phyloP scores from a whole-genome alignment of 2,329 filamentous ascomycete species.

The Fusarium poae region DNA sequence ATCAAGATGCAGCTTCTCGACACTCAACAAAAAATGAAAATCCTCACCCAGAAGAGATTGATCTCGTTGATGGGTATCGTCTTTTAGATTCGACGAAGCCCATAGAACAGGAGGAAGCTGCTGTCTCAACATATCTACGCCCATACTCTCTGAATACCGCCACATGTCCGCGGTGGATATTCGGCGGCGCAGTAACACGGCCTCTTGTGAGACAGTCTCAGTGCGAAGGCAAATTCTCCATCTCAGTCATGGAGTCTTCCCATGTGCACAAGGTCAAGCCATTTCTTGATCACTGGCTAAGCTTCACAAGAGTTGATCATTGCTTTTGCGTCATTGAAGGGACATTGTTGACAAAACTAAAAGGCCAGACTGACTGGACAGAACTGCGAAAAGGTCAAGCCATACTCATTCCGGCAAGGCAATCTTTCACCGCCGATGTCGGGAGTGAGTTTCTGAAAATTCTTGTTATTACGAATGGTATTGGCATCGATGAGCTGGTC shows the following conservation, averaged over 20 bases:
- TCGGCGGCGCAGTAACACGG: background rate
- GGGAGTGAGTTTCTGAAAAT: background rate
- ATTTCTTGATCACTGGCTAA: background rate
- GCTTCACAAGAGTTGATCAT: background rate
- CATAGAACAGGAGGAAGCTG: background rate
- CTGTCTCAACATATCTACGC: background rate
- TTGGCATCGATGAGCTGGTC: background rate
- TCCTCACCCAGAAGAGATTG: background rate
- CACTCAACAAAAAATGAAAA: background rate
- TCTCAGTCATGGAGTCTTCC: background rate
- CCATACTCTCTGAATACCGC: background rate
- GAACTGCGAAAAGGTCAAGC: background rate
- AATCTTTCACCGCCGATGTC: background rate
- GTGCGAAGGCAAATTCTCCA: background rate
- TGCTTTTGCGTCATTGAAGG: background rate
- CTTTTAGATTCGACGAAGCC: background rate
- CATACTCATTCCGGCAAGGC: fast-evolving
- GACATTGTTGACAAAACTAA: background rate
- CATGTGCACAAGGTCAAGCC: background rate
- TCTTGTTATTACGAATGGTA: background rate
- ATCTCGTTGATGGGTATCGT: background rate
- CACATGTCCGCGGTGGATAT: background rate
- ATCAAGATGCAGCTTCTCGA: background rate
- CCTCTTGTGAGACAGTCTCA: background rate
- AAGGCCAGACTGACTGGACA: background rate